Conservation (phyloP, 345 rosid genomes). For the Salix suchowensis region DNA sequence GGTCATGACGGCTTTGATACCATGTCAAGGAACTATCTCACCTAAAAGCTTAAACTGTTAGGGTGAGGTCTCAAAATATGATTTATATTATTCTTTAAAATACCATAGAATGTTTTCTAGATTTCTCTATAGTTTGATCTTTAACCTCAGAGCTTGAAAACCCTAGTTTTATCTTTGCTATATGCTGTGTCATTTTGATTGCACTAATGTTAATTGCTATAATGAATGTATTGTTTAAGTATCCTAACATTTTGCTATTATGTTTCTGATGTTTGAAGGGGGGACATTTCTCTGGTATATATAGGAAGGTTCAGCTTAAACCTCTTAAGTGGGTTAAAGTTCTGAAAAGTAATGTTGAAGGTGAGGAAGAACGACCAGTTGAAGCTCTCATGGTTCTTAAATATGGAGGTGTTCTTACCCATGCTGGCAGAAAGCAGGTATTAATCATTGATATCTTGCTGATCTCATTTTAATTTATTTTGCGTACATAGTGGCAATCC, state of each 20-base stretch:
- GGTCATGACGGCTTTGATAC: no score
- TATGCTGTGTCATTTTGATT: background rate
- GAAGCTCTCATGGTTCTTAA: slow-evolving; percentile 99
- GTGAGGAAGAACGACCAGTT: slow-evolving; percentile 90
- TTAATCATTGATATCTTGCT: slow-evolving; percentile 3
- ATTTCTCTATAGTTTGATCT: no score
- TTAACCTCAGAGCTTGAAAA: no score
- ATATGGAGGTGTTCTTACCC: slow-evolving; percentile 98
- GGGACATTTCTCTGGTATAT: slow-evolving; percentile 97
- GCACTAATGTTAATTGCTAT: background rate
- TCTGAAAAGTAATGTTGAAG: slow-evolving; percentile 73
- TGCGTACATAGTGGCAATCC: background rate
- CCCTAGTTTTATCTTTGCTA: no score
- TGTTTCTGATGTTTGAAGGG: slow-evolving; percentile 37
- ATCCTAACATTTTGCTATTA: background rate
- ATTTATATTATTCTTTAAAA: no score
- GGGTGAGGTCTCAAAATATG: no score
- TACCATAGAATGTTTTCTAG: no score
- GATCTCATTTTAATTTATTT: background rate
- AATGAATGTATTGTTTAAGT: background rate
- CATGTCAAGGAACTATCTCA: no score
- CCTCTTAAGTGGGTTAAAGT: slow-evolving; percentile 90
- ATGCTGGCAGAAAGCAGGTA: slow-evolving; percentile 99
- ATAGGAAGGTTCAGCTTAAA: slow-evolving; percentile 96
- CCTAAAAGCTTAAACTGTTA: no score